Evolutionary conservation across 768 basidiomycete genomes (phyloP).

Genomic region (Macrolepiota albuminosa): DNA sequence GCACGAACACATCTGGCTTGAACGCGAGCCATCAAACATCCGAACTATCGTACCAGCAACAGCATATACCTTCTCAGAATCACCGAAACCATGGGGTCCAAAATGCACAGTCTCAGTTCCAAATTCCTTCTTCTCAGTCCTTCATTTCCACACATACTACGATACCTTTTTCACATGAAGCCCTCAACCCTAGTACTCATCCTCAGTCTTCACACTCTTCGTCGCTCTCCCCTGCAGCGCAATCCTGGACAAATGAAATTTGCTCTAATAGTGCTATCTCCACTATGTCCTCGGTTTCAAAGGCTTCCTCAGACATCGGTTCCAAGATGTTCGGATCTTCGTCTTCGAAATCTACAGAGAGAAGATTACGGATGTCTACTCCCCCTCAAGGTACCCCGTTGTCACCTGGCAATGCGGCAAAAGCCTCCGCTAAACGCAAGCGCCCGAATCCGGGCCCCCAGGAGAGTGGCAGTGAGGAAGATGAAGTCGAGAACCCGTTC

Average conservation of each 20-base stretch:
- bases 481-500: constrained; percentile 23
- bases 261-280: constrained; percentile 10
- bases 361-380: neutral
- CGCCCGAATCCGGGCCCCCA: constrained; percentile 16
- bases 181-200: constrained; percentile 7
- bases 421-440: constrained; percentile 19
- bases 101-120: constrained; percentile 11
- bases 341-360: constrained; percentile 1
- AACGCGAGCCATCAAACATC: constrained; percentile 18
- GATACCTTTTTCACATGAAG: constrained; percentile 5
- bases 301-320: neutral
- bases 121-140: constrained; percentile 4
- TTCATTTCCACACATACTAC: constrained; percentile 3
- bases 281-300: neutral
- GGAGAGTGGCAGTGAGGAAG: constrained; percentile 35
- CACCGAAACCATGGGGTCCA: neutral
- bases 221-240: constrained; percentile 17
- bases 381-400: constrained; percentile 4
- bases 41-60: constrained; percentile 24
- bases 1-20: constrained; percentile 10
- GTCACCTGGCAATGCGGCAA: constrained; percentile 5
- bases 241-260: constrained; percentile 18
- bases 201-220: constrained; percentile 15
- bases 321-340: neutral
- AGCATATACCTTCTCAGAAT: constrained; percentile 11